These are phyloP conservation scores for Phlebiopsis flavidoalba DNA, from an alignment of 768 basidiomycete genomes.

Conservation along the genomic window DNA sequence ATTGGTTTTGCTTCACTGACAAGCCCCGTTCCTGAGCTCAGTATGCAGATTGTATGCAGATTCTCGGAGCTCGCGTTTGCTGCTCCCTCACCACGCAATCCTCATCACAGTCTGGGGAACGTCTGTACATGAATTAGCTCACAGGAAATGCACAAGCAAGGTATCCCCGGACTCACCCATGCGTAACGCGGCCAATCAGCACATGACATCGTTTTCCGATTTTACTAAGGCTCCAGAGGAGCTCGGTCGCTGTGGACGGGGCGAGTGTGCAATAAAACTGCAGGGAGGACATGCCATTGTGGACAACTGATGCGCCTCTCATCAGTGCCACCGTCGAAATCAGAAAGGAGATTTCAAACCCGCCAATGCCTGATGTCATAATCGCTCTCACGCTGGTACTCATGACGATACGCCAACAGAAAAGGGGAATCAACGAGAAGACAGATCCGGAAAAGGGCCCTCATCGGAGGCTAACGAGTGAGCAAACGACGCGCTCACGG, in stretches of 20 bases:
- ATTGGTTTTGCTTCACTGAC: not conserved
- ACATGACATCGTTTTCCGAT: constrained; percentile 21
- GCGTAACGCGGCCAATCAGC: constrained; percentile 27
- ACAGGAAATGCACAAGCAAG: constrained; percentile 26
- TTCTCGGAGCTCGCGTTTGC: constrained; percentile 42
- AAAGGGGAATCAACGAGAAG: no score
- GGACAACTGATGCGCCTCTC: not conserved
- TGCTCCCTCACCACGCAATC: constrained; percentile 40
- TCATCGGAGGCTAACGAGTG: no score
- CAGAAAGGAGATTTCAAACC: not conserved
- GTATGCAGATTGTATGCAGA: constrained; percentile 22
- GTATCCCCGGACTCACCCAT: constrained; percentile 23
- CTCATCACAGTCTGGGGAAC: constrained; percentile 37
- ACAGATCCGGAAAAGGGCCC: no score
- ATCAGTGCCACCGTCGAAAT: not conserved
- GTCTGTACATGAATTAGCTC: constrained; percentile 25
- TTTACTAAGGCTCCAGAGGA: constrained; percentile 24
- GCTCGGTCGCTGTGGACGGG: constrained; percentile 13
- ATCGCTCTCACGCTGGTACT: constrained; percentile 36
- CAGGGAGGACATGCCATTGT: not conserved
- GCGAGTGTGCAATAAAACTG: constrained; percentile 1
- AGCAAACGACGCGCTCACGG: no score
- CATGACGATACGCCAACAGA: no score
- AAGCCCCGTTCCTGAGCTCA: not conserved
- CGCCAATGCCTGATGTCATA: constrained; percentile 34